Conservation (phyloP, 768 basidiomycete species). For the Suillus cothurnatus region DNA sequence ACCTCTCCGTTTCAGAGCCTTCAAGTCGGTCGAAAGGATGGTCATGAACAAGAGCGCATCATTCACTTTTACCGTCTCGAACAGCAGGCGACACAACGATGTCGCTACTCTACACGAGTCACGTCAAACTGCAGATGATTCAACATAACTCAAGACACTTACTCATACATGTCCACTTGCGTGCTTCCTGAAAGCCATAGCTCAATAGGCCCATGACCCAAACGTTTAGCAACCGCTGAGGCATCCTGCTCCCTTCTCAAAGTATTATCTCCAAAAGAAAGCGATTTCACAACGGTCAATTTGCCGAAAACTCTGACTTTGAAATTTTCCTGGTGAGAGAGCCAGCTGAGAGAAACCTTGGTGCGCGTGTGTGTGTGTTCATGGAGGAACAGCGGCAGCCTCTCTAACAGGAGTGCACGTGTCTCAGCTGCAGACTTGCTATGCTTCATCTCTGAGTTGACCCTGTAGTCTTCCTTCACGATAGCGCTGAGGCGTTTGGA, state of each 20-base stretch:
- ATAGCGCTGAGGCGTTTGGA: conserved; percentile 70
- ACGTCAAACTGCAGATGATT: conserved; percentile 10
- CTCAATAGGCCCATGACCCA: conserved; percentile 61
- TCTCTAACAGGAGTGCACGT: conserved; percentile 70
- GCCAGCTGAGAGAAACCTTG: conserved; percentile 64
- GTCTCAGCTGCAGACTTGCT: conserved; percentile 52
- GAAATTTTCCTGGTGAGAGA: conserved; percentile 65
- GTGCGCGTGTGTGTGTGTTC: conserved; percentile 77
- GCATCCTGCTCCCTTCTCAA: conserved; percentile 63
- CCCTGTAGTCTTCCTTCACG: conserved; percentile 77
- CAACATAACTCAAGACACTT: conserved; percentile 36
- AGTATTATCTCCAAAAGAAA: conserved; percentile 53
- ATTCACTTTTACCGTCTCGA: conserved; percentile 78
- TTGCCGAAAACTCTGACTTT: conserved; percentile 69
- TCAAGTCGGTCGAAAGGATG: conserved; percentile 88
- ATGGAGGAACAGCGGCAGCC: conserved; percentile 88
- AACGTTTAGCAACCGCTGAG: conserved; percentile 67
- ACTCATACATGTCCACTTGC: conserved; percentile 92
- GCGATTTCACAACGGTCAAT: conserved; percentile 60
- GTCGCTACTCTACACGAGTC: conserved; percentile 67
- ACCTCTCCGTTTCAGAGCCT: conserved; percentile 77
- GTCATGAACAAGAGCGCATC: conserved; percentile 92
- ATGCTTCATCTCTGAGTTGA: conserved; percentile 51
- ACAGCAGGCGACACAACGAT: conserved; percentile 77
- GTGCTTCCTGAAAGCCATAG: conserved; percentile 78